Evolutionary conservation across 163 green algal species (phyloP), one percentile per base, ranked within the genome.

Genomic region (Scenedesmus sp.): DNA sequence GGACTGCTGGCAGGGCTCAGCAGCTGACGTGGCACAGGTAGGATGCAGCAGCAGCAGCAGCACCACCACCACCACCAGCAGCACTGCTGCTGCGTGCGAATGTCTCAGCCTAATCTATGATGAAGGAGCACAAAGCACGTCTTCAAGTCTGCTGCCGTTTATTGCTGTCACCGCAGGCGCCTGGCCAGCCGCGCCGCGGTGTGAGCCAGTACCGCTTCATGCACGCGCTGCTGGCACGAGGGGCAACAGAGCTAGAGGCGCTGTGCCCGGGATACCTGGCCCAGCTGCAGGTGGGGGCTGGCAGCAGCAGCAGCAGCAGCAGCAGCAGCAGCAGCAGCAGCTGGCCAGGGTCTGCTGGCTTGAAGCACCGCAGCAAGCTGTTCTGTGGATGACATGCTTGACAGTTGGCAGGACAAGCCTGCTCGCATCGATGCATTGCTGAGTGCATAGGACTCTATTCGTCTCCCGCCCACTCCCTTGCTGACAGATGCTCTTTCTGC

Each of bases 171-270:
- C 66, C 26, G 66, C 66, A 76, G 66, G 70, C 13, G 23, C 5
- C 70, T 13, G 70, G 70, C 18, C 70, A 79, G 70, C 70, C 70
- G 70, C 70, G 70, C 1, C 70, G 23, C 12, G 70, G 70, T 52
- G 70, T 79, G 70, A 6, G 23, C 23, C 70, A 79, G 70, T 79
- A 79, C 70, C 70, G 70, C 23, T 79, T 79, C 70, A 79, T 79
- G 70, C 70, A 79, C 6, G 70, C 70, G 23, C 70, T 79, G 70
- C 70, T 79, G 4, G 15, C 23, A 23, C 46, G 70, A 23, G 70
- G 70, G 0, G 70, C 70, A 52, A 12, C 1, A 1, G 70, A 79
- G 70, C 70, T 79, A 20, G 70, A 79, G 18, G 23, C 10, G 23
- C 70, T 79, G 70, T 79, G 70, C 70, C 70, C 70, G 4, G 70